These are phyloP conservation scores for Hypoxylon cercidicola DNA, from an alignment of 495 filamentous ascomycete species.

Conservation along the genomic window DNA sequence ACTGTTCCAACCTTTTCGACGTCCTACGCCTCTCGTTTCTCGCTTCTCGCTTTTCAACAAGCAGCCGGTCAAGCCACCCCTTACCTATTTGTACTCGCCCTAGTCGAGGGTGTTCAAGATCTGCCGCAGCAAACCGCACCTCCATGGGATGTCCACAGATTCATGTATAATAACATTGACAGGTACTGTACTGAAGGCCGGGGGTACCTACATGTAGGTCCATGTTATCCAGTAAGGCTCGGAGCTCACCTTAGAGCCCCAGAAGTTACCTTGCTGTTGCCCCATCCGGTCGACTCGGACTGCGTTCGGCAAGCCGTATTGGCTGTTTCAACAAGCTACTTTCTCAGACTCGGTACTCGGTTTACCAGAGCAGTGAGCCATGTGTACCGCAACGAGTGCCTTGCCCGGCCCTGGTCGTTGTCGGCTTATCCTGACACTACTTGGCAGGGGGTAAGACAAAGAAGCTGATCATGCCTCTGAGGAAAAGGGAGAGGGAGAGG, in stretches of 20 bases:
- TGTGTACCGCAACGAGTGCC: conserved; percentile 9
- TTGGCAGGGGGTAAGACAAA: conserved; percentile 37
- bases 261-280: conserved; percentile 12
- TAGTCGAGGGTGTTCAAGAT: conserved; percentile 3
- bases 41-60: too few species aligned
- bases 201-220: conserved; percentile 6
- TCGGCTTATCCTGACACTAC: conserved; percentile 15
- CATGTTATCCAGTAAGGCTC: conserved; percentile 9
- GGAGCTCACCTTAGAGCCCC: conserved; percentile 13
- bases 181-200: neutral
- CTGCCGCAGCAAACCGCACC: conserved; percentile 34
- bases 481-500: neutral
- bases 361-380: conserved; percentile 5
- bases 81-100: neutral
- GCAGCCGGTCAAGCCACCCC: too few species aligned
- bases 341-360: conserved; percentile 5
- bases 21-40: neutral
- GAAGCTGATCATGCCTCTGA: conserved; percentile 31
- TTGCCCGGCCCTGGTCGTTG: conserved; percentile 8
- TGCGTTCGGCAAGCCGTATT: conserved; percentile 34
- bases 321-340: conserved; percentile 20
- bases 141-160: conserved; percentile 4
- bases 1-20: conserved; percentile 2
- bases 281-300: conserved; percentile 35
- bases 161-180: too few species aligned